Evolutionary conservation across 2,329 filamentous ascomycete species (phyloP).

Genomic region (Fusarium oxysporum): DNA sequence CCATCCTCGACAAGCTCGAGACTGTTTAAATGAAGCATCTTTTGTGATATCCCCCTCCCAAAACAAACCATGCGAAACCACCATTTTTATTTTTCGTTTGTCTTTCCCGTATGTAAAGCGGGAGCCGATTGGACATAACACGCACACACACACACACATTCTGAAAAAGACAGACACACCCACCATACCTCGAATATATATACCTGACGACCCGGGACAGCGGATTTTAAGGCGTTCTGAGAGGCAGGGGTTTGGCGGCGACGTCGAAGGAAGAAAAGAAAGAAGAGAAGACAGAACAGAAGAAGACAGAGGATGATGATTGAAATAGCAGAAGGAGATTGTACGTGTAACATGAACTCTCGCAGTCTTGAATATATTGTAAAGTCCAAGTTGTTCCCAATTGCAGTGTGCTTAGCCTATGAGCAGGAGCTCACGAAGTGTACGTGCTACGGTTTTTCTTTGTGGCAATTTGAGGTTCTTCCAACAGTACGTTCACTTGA

Average conservation of each 20-base stretch:
- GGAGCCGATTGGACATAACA: conserved; percentile 18
- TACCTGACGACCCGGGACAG: conserved; percentile 34
- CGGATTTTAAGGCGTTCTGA: conserved; percentile 37
- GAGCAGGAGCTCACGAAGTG: neutral
- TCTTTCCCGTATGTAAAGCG: conserved; percentile 7
- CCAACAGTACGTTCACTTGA: rapidly evolving
- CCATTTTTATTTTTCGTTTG: conserved; percentile 30
- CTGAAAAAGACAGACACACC: conserved; percentile 1
- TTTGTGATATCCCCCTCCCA: conserved; percentile 40
- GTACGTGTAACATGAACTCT: conserved; percentile 45
- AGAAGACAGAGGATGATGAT: conserved; percentile 15
- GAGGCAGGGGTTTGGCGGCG: conserved; percentile 20
- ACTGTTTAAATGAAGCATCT: conserved; percentile 62
- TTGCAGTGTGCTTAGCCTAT: neutral
- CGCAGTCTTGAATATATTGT: conserved; percentile 43
- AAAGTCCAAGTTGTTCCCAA: conserved; percentile 18
- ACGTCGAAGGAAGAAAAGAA: conserved; percentile 13
- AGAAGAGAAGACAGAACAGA: neutral
- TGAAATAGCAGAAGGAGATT: conserved; percentile 33
- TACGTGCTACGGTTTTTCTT: rapidly evolving
- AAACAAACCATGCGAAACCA: conserved; percentile 34
- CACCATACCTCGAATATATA: conserved; percentile 37
- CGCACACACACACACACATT: neutral
- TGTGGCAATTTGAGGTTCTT: neutral
- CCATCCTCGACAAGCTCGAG: conserved; percentile 97